Evolutionary conservation across 2,329 filamentous ascomycete species (phyloP), one percentile per base, ranked within the genome.

Genomic region (Septoria petroselini): DNA sequence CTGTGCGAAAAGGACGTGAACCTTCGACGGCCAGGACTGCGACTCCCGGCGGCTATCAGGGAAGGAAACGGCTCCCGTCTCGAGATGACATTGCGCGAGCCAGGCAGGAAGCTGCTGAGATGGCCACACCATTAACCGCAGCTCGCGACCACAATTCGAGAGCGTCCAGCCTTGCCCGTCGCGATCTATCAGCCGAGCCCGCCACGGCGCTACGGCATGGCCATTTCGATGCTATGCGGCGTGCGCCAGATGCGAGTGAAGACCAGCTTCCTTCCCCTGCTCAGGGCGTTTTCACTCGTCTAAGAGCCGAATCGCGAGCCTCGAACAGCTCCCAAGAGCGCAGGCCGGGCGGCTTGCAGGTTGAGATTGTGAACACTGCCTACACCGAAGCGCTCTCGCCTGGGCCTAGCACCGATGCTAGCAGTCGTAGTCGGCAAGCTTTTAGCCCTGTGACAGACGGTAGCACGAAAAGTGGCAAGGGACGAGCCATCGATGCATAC

Each of bases 401-500:
- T 33, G 58, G 41, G n/a, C 45, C 47, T 15, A 60, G 41, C 30
- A 58, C 53, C 14, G 47, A 52, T 17, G 53, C 52, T 11, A 51
- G 39, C 41, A 44, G 45, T 30, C 25, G 34, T 2, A 52, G 41
- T 44, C 77, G 45, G 70, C 74, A 48, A 19, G 72, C 75, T 7
- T 34, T 56, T 50, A 76, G 75, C 45, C 62, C 62, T 3, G 44
- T 61, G 4, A 65, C 63, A 18, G 74, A 67, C 31, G 71, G 76
- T 45, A 84, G 80, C 60, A 72, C 80, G 15, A 70, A 70, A 8
- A 80, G 78, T 53, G 72, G 78, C 8, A 84, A 80, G 59, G 78
- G 77, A 33, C 80, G 83, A 54, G 88, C 82, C 57, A 79, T 88
- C 29, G 87, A 94, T 59, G 84, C 91, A 56, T 94, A 93, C 64